Base-by-base conservation (phyloP, 148 eudicot genomes). In the Suaeda aralocaspica region DNA sequence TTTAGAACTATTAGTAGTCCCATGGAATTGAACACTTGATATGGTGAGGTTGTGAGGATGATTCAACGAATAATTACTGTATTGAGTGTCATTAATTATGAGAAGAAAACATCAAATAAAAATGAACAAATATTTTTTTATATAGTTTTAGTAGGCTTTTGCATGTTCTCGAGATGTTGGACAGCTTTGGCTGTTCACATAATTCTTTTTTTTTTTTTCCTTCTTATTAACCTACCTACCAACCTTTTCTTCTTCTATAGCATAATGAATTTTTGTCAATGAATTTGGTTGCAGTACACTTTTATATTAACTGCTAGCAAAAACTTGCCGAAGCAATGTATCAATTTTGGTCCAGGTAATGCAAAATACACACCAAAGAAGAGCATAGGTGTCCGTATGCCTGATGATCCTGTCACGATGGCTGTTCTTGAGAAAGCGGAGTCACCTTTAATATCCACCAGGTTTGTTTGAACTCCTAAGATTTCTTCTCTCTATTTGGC, bases 271-370 rank as follows among this genome's bases (percentile, higher is more conserved):
- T 63, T 46, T 71, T 31, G 55, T 48, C 64, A 1, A 31, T 63
- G 36, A 13, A 6, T 70, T 55, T 66, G 73, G 79, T 78, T 29
- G 72, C 89, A 92, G 98, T 92, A 92, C 79, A 92, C 98, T 44
- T 92, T 92, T 79, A 88, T 92, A 67, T 84, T 92, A 64, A 86
- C 89, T 68, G 91, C 98, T 76, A 88, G 93, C 77, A 92, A 92
- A 82, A 85, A 77, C 66, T 72, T 92, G 68, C 98, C 98, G 63
- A 92, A 76, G 70, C 89, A 84, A 53, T 89, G 96, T 71, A 84
- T 76, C 57, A 82, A 84, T 55, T 80, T 79, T 74, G 98, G 88
- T 7, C 76, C 93, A 67, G 70, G 87, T 52, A 69, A 76, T 69
- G 72, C 86, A 56, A 92, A 89, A 73, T 89, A 73, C 72, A 83